A percentile compares a stretch with the other conserved stretches of the same genome.
phyloP scores from a whole-genome alignment of 805 yeast genomes.

The Candida peoriensis region DNA sequence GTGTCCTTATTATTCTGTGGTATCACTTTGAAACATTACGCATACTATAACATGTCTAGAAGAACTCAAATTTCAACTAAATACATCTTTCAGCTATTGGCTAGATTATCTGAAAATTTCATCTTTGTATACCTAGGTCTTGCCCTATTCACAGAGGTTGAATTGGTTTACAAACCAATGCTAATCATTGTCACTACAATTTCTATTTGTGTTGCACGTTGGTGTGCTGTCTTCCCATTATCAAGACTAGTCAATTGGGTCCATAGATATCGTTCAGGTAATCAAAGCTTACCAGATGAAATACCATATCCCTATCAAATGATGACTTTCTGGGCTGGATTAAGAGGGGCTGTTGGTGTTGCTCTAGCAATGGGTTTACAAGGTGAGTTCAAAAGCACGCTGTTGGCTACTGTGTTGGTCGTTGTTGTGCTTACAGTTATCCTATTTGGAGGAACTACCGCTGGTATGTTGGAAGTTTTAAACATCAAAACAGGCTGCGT shows the following conservation, averaged over 20 bases:
- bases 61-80: conserved; percentile 95
- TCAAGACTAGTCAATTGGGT: conserved; percentile 81
- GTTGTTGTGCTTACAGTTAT: conserved; percentile 96
- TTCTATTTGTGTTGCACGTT: conserved; percentile 90
- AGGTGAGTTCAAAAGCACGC: conserved; percentile 85
- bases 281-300: conserved; percentile 64
- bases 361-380: conserved; percentile 97
- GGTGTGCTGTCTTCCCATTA: conserved; percentile 96
- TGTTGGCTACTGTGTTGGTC: conserved; percentile 91
- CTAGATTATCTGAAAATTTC: conserved; percentile 94
- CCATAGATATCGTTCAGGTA: conserved; percentile 52
- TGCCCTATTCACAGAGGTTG: conserved; percentile 93
- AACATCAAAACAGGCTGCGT: conserved; percentile 90
- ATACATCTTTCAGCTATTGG: conserved; percentile 88
- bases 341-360: conserved; percentile 98
- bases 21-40: conserved; percentile 93
- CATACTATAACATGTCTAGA: conserved; percentile 95
- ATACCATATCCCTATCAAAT: conserved; percentile 93
- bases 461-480: conserved; percentile 93
- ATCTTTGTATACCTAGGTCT: conserved; percentile 93
- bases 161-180: conserved; percentile 89
- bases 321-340: conserved; percentile 99
- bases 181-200: conserved; percentile 84
- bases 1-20: conserved; percentile 95
- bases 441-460: conserved; percentile 96